Conservation (phyloP, 1,139 yeast genomes). For the Debaryomyces fabryi region DNA sequence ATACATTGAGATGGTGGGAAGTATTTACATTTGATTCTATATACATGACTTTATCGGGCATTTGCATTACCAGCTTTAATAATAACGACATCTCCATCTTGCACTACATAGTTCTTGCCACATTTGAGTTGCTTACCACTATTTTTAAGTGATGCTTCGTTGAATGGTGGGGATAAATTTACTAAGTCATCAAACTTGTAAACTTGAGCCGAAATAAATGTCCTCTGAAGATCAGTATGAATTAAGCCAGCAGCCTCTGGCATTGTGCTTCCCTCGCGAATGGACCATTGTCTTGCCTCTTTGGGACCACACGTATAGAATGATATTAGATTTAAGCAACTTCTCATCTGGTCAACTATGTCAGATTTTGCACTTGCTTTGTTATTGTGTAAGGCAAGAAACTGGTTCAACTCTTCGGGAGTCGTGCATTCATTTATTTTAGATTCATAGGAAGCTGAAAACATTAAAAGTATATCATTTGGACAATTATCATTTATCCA, state of each 20-base stretch:
- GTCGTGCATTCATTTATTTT: constrained; percentile 30
- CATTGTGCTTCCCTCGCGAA: constrained; percentile 75
- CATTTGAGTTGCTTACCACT: constrained; percentile 56
- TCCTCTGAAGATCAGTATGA: constrained; percentile 83
- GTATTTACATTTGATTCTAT: background rate
- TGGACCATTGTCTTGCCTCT: constrained; percentile 93
- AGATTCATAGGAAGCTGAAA: constrained; percentile 64
- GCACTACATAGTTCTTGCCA: constrained; percentile 73
- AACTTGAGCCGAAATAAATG: constrained; percentile 84
- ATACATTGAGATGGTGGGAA: background rate
- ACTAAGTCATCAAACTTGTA: constrained; percentile 76
- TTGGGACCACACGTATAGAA: constrained; percentile 90
- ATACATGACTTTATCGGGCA: constrained; percentile 13
- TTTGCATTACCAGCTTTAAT: constrained; percentile 58
- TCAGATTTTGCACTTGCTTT: constrained; percentile 43
- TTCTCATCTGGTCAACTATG: constrained; percentile 65
- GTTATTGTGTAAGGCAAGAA: constrained; percentile 14
- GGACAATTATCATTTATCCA: constrained; percentile 64
- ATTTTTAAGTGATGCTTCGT: constrained; percentile 47
- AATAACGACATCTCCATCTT: constrained; percentile 75
- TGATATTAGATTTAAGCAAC: constrained; percentile 70
- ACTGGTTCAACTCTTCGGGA: constrained; percentile 21
- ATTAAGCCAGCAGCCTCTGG: constrained; percentile 95
- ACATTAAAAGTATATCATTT: constrained; percentile 54
- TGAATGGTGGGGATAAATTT: constrained; percentile 38